Evolutionary conservation across 148 eudicot genomes (phyloP), one percentile per base, ranked within the genome.

Genomic region (Chenopodium formosanum): DNA sequence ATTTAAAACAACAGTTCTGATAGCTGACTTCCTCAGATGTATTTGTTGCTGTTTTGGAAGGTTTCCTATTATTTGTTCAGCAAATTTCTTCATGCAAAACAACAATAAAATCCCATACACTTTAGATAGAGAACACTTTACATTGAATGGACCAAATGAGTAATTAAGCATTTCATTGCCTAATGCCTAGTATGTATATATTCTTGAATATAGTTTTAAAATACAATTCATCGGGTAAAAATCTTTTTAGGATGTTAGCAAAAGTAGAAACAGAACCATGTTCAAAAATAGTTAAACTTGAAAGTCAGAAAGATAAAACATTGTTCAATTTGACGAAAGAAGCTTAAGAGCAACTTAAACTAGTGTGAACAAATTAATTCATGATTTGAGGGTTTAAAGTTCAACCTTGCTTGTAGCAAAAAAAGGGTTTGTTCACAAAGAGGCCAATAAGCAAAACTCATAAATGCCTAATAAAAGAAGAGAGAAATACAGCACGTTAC

Each of bases 391-490:
- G 66, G 25, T 25, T 7, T 27, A 62, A 62, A 62, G 27, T 22
- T 20, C 25, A 62, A 62, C 25, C 66, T 62, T 62, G 62, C 66
- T 22, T 9, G 10, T 62, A 62, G 66, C 63, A 58, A 67, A 67
- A 27, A 25, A 16, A 34, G 31, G 17, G 22, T 22, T 70, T 9
- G 10, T 2, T 11, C 1, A 40, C 9, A 44, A 63, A 64, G 23
- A 37, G 3, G 32, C 29, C 22, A 29, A 48, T 64, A 50, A 25
- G 19, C 29, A 60, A 73, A 10, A 16, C 4, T 17, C 50, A 34
- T 73, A 73, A 73, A 73, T 80, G 78, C 78, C 27, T 13, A 47
- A 44, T 13, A 47, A 44, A 56, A 22, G 5, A 80, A 22, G 31
- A 44, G 77, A 73, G 46, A 14, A 65, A 14, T 14, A 13, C 60